These are phyloP conservation scores for Salix viminalis DNA, from an alignment of 345 rosid genomes.

Conservation along the genomic window DNA sequence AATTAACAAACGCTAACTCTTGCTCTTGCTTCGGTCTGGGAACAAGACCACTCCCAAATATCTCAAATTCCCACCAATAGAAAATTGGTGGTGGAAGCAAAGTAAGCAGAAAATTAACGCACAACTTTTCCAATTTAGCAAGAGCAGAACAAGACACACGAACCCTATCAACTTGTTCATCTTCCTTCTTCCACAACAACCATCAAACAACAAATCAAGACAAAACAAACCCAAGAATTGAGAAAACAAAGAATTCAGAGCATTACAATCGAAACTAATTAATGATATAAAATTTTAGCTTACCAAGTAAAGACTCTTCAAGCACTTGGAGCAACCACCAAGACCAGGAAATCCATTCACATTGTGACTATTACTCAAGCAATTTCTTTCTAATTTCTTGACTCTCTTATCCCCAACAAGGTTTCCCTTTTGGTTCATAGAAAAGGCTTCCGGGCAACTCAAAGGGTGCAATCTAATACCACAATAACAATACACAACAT, in stretches of 20 bases:
- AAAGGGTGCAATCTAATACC: constrained; percentile 77
- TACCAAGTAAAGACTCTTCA: constrained; percentile 60
- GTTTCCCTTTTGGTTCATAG: constrained; percentile 42
- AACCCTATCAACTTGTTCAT: neutral
- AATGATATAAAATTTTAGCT: neutral
- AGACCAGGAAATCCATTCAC: constrained; percentile 57
- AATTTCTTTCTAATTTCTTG: constrained; percentile 59
- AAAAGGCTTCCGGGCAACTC: constrained; percentile 69
- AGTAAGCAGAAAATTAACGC: too few relatives aligned
- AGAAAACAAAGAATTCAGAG: neutral
- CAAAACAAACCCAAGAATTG: neutral
- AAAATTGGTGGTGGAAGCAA: too few relatives aligned
- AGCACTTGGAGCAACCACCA: constrained; percentile 74
- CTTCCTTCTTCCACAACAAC: neutral
- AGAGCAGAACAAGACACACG: neutral
- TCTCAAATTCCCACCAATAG: too few relatives aligned
- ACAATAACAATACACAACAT: constrained; percentile 77
- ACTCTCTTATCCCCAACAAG: constrained; percentile 63
- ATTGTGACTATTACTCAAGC: constrained; percentile 49
- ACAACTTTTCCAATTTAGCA: neutral
- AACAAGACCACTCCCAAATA: neutral
- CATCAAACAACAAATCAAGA: neutral
- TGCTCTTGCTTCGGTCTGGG: too few relatives aligned
- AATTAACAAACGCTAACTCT: neutral
- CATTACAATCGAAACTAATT: neutral